Percentiles rank a stretch among this genome's conserved stretches.
These are phyloP conservation scores for Fusarium tricinctum DNA, from an alignment of 2,329 filamentous ascomycete genomes.

Conservation along the genomic window DNA sequence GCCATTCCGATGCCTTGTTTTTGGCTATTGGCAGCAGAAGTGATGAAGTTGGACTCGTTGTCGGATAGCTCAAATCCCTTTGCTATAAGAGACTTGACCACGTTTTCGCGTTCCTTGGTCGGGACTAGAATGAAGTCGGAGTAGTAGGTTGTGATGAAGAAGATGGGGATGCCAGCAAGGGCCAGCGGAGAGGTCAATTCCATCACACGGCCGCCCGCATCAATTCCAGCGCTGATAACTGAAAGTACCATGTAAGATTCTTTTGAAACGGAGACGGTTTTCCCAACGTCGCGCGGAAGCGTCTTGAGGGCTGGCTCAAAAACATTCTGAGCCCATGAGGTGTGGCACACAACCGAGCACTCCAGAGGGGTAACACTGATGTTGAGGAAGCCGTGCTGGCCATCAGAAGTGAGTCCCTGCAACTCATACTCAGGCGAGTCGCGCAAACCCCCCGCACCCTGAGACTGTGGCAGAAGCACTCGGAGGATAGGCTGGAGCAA, in stretches of 20 bases:
- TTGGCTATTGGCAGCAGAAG: conserved; percentile 58
- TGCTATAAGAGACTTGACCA: conserved; percentile 81
- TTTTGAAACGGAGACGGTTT: conserved; percentile 78
- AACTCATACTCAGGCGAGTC: conserved; percentile 56
- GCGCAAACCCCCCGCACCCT: conserved; percentile 56
- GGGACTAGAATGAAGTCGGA: conserved; percentile 97
- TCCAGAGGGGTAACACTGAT: conserved; percentile 93
- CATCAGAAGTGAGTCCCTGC: conserved; percentile 64
- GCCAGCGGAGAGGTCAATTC: conserved; percentile 93
- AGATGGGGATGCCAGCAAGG: conserved; percentile 93
- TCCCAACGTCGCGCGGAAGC: conserved; percentile 68
- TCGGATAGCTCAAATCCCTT: conserved; percentile 89
- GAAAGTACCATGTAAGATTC: conserved; percentile 91
- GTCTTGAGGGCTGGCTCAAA: conserved; percentile 79
- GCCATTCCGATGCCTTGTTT: conserved; percentile 51
- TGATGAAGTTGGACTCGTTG: conserved; percentile 76
- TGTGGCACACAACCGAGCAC: conserved; percentile 91
- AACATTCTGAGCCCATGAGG: conserved; percentile 77
- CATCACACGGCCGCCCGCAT: conserved; percentile 90
- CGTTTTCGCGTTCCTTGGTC: conserved; percentile 77
- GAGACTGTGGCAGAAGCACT: conserved; percentile 78
- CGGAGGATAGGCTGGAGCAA: conserved; percentile 91
- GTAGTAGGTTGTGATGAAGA: conserved; percentile 99
- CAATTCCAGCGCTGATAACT: conserved; percentile 89
- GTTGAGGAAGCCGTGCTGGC: conserved; percentile 87